Evolutionary conservation across 2,329 filamentous ascomycete genomes (phyloP).

Genomic region (Myriosclerotinia curreyana): DNA sequence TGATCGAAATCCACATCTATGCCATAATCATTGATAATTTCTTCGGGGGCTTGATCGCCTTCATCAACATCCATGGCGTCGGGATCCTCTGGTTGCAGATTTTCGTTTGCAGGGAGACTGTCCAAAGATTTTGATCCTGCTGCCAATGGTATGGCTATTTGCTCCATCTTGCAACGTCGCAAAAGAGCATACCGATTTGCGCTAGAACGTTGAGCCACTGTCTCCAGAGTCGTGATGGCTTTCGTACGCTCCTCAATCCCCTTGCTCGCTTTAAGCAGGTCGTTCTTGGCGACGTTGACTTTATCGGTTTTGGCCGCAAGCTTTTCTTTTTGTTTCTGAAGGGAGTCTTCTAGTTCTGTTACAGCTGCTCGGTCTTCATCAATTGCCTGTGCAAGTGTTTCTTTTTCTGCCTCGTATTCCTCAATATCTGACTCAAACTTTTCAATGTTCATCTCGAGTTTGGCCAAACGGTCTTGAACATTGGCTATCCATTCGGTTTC

Average conservation of each 20-base stretch:
- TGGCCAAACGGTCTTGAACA: constrained; percentile 65
- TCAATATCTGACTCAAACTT: constrained; percentile 67
- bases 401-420: constrained; percentile 68
- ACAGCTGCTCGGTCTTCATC: constrained; percentile 72
- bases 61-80: constrained; percentile 94
- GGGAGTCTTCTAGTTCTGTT: constrained; percentile 67
- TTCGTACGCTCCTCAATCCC: constrained; percentile 75
- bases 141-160: constrained; percentile 78
- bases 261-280: constrained; percentile 80
- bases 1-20: constrained; percentile 84
- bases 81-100: constrained; percentile 69
- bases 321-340: constrained; percentile 66
- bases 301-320: constrained; percentile 68
- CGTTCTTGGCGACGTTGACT: constrained; percentile 72
- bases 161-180: constrained; percentile 87
- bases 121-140: constrained; percentile 70
- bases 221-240: constrained; percentile 75
- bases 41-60: constrained; percentile 59
- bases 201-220: constrained; percentile 80
- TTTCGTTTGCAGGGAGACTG: constrained; percentile 82
- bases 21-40: constrained; percentile 80
- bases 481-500: constrained; percentile 52
- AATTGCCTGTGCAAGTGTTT: constrained; percentile 69
- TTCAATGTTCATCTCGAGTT: constrained; percentile 63
- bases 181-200: constrained; percentile 80